A percentile compares a stretch with the other conserved stretches of the same genome.
Conservation (phyloP, 1,284 basidiomycete species). For the Ceratobasidium sp. region DNA sequence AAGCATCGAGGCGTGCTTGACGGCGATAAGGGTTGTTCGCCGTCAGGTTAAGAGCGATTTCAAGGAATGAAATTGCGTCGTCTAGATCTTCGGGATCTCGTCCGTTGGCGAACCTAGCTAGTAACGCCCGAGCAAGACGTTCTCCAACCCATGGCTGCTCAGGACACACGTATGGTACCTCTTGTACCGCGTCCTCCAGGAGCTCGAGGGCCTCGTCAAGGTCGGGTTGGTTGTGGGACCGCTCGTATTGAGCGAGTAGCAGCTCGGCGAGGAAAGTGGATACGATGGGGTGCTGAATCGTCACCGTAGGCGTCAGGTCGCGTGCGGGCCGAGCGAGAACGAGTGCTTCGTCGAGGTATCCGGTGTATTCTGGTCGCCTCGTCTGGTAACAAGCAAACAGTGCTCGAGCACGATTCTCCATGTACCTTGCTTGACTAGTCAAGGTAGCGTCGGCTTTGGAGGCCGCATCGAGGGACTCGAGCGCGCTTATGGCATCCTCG, state of each 20-base stretch:
- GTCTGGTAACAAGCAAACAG: slow-evolving; percentile 26
- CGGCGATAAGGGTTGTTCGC: slow-evolving; percentile 22
- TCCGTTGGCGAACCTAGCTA: slow-evolving; percentile 13
- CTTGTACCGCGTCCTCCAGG: slow-evolving; percentile 23
- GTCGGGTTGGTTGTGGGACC: slow-evolving; percentile 11
- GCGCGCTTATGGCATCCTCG: slow-evolving; percentile 5
- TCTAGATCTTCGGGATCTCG: slow-evolving; percentile 12
- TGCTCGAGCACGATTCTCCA: slow-evolving; percentile 8
- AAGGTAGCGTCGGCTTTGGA: neutral
- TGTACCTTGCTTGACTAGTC: neutral
- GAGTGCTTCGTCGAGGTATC: slow-evolving; percentile 3
- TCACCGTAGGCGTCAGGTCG: neutral
- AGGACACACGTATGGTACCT: slow-evolving; percentile 17
- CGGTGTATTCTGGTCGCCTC: neutral
- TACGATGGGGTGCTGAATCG: slow-evolving; percentile 2
- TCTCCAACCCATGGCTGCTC: slow-evolving; percentile 31
- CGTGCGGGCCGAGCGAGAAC: neutral
- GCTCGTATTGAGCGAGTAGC: slow-evolving; percentile 29
- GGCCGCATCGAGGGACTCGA: slow-evolving; percentile 8
- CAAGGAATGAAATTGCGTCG: slow-evolving; percentile 30
- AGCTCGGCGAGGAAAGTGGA: slow-evolving; percentile 31
- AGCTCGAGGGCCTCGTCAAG: neutral
- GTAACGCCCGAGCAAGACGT: slow-evolving; percentile 11
- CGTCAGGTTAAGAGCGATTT: slow-evolving; percentile 15
- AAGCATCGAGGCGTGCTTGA: neutral